Evolutionary conservation across 768 basidiomycete species (phyloP), one percentile per base, ranked within the genome.

Genomic region (Agrocybe pediades): DNA sequence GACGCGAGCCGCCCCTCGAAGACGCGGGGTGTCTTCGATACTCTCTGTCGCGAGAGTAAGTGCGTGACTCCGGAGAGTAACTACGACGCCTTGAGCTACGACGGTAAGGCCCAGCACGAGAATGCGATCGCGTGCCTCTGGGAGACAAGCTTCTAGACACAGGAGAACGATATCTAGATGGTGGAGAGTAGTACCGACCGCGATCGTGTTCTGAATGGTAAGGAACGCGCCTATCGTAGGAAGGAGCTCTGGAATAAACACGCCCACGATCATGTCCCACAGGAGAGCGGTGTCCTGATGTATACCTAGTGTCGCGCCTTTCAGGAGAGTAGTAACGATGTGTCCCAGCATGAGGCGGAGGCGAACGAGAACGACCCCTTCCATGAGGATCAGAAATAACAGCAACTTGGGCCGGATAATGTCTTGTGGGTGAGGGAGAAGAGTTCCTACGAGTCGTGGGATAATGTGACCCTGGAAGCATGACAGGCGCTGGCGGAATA

Each of bases 371-470:
- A 16, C 36, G 56, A 44, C 39, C 45, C 17, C 43, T 30, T 21
- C 25, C 39, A 21, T 51, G 53, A 53, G 56, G 54, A 29, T 60
- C 58, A 2, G 53, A 45, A 39, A 61, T 51, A 23, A 61, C 50
- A 43, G 57, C 52, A 25, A 61, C 43, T 6, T 53, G 58, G 9
- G 55, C 53, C 21, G 55, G 51, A n/a, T n/a, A n/a, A n/a, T 30
- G 58, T 27, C 55, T 52, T 17, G 57, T 53, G 3, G 49, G 56
- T 15, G 64, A 64, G 40, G 49, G 41, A 7, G 58, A 62, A 24
- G 67, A 25, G 66, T 66, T 23, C 62, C 63, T 21, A 59, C 58
- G 23, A 50, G 66, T 36, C 11, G 11, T 5, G 20, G 51, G 39
- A 30, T 46, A 46, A 11, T 29, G 50, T 21, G 36, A 39, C 29